These are phyloP conservation scores for Haberlea rhodopensis DNA, from an alignment of 257 asterid genomes.

Conservation along the genomic window DNA sequence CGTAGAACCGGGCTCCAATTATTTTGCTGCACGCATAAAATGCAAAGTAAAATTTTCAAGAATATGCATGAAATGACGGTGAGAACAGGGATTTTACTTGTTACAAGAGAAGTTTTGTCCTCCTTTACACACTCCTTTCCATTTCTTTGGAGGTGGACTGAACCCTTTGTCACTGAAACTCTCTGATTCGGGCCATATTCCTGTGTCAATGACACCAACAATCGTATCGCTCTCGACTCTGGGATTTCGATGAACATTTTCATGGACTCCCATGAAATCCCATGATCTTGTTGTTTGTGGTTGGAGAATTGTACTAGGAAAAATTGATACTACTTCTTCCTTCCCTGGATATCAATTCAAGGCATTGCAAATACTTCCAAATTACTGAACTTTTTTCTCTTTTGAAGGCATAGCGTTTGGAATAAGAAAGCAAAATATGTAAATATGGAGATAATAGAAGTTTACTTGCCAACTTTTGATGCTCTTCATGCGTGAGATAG, in stretches of 20 bases:
- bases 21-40: constrained; percentile 28
- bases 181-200: constrained; percentile 44
- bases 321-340: constrained; percentile 28
- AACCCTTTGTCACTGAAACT: constrained; percentile 28
- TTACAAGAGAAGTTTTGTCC: constrained; percentile 37
- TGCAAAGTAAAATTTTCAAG: too few relatives aligned
- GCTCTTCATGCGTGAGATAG: constrained; percentile 27
- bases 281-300: constrained; percentile 40
- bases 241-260: constrained; percentile 19
- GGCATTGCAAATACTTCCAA: neutral
- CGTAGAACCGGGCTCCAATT: constrained; percentile 40
- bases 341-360: constrained; percentile 10
- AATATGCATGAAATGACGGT: neutral
- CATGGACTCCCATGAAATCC: constrained; percentile 35
- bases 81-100: constrained; percentile 20
- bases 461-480: constrained; percentile 28
- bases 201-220: constrained; percentile 35
- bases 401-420: too few relatives aligned
- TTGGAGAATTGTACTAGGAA: constrained; percentile 23
- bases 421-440: too few relatives aligned
- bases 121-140: constrained; percentile 40
- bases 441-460: too few relatives aligned
- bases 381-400: too few relatives aligned
- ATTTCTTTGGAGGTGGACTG: constrained; percentile 34
- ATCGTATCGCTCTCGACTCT: constrained; percentile 31